Conservation (phyloP, 2,329 filamentous ascomycete species). For the Fusarium equiseti region DNA sequence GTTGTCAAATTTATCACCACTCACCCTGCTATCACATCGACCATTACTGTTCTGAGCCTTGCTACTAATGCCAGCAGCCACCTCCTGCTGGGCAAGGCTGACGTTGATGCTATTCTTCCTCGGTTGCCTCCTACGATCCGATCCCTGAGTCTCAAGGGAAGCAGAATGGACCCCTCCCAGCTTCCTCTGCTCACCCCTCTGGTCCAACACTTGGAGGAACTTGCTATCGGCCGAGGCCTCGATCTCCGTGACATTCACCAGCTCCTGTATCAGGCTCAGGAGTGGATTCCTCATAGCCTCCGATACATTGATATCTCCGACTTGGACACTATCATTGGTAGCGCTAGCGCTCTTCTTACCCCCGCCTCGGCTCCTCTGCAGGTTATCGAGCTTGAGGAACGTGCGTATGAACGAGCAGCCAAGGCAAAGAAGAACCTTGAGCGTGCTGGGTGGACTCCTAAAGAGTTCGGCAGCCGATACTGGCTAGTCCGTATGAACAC, state of each 20-base stretch:
- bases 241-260: slow-evolving; percentile 73
- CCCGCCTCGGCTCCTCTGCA: slow-evolving; percentile 74
- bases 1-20: slow-evolving; percentile 78
- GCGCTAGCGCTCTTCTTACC: slow-evolving; percentile 71
- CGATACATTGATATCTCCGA: slow-evolving; percentile 84
- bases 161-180: slow-evolving; percentile 74
- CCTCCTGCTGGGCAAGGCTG: slow-evolving; percentile 74
- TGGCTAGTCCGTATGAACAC: slow-evolving; percentile 73
- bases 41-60: slow-evolving; percentile 78
- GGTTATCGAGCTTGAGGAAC: slow-evolving; percentile 80
- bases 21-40: slow-evolving; percentile 75
- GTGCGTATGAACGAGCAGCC: slow-evolving; percentile 73
- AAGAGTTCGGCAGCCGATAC: slow-evolving; percentile 74
- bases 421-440: slow-evolving; percentile 72
- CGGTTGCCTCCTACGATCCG: slow-evolving; percentile 74
- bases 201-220: slow-evolving; percentile 78
- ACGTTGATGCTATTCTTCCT: slow-evolving; percentile 74
- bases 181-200: slow-evolving; percentile 72
- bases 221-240: slow-evolving; percentile 78
- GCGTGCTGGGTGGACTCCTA: slow-evolving; percentile 76
- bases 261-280: slow-evolving; percentile 68
- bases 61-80: slow-evolving; percentile 78
- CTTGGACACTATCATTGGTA: slow-evolving; percentile 65
- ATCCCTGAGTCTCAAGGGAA: slow-evolving; percentile 81
- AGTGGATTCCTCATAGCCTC: slow-evolving; percentile 66